Percentiles rank a stretch among this genome's conserved stretches.
These are phyloP conservation scores for Macrolepiota albuminosa DNA, from an alignment of 768 basidiomycete species.

Conservation along the genomic window DNA sequence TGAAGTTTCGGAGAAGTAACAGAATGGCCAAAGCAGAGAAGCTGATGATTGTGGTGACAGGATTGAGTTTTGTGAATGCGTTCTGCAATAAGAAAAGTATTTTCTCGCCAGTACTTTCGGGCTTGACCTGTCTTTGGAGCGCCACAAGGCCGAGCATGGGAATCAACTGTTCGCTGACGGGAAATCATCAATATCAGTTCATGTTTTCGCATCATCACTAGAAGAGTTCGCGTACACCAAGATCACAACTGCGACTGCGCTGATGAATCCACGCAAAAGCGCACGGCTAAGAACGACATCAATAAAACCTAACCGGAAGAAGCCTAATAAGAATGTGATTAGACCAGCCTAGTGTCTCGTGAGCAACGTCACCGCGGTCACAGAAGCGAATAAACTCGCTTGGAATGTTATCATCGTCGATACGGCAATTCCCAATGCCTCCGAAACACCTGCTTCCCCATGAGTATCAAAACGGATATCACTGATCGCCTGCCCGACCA, in stretches of 20 bases:
- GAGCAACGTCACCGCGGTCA: neutral
- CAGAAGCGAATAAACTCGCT: constrained; percentile 31
- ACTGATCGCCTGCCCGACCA: constrained; percentile 83
- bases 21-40: constrained; percentile 65
- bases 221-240: constrained; percentile 51
- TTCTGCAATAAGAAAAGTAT: constrained; percentile 67
- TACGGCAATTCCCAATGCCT: constrained; percentile 58
- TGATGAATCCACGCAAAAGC: constrained; percentile 81
- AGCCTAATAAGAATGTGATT: constrained; percentile 80
- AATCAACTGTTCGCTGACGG: constrained; percentile 71
- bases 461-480: constrained; percentile 51
- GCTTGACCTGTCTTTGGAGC: constrained; percentile 50
- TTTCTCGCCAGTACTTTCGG: constrained; percentile 73
- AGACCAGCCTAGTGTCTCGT: constrained; percentile 58
- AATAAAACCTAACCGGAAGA: constrained; percentile 87
- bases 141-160: constrained; percentile 82
- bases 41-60: constrained; percentile 68
- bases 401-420: constrained; percentile 84
- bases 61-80: constrained; percentile 51
- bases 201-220: neutral
- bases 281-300: constrained; percentile 92
- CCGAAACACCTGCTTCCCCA: constrained; percentile 37
- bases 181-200: constrained; percentile 3
- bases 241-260: constrained; percentile 82
- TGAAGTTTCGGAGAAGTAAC: constrained; percentile 54